Conservation (phyloP, 148 eudicot genomes). For the Camellia japonica region DNA sequence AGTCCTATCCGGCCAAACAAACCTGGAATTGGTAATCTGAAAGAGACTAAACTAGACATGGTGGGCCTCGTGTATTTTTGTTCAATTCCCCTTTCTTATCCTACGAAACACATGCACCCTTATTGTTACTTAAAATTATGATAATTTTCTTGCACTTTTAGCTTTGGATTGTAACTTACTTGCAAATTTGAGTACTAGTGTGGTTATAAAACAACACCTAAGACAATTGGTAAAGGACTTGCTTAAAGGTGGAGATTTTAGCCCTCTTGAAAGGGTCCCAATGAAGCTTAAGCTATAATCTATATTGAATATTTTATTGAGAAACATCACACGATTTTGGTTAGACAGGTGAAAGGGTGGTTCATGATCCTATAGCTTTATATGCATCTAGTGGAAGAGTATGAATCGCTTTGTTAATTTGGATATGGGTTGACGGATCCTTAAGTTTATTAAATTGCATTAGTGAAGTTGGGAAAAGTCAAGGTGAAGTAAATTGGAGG, state of each 20-base stretch:
- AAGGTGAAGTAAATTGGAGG: not conserved
- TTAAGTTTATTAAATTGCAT: not conserved
- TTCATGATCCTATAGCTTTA: not conserved
- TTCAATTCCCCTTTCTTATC: too few species aligned
- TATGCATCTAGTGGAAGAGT: not conserved
- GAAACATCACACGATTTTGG: not conserved
- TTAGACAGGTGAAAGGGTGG: not conserved
- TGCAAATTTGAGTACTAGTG: not conserved
- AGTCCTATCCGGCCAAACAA: too few species aligned
- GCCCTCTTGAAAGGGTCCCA: not conserved
- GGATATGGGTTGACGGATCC: not conserved
- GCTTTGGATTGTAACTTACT: too few species aligned
- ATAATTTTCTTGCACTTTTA: too few species aligned
- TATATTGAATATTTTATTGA: not conserved
- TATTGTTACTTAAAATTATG: too few species aligned
- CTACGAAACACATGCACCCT: too few species aligned
- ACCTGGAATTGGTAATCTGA: too few species aligned
- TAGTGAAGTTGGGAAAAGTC: not conserved
- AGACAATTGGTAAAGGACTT: not conserved
- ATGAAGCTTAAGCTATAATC: not conserved
- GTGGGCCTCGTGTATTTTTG: too few species aligned
- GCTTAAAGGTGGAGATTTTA: not conserved
- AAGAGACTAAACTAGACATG: too few species aligned
- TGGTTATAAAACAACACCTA: not conserved
- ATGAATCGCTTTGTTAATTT: not conserved